Conservation (phyloP, 2,329 filamentous ascomycete species). For the Periconia macrospinosa region DNA sequence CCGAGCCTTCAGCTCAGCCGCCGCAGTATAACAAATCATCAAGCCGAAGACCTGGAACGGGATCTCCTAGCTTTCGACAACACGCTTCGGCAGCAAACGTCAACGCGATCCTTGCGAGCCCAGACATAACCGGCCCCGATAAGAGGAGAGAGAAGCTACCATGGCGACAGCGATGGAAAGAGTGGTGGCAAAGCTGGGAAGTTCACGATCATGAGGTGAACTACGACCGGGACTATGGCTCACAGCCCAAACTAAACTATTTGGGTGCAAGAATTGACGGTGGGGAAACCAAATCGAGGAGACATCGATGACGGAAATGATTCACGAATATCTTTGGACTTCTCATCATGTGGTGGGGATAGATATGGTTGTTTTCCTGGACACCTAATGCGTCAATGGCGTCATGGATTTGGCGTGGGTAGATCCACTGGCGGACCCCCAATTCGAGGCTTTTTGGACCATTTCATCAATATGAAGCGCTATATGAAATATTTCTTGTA, state of each 20-base stretch:
- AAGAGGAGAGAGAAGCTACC: background rate
- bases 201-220: background rate
- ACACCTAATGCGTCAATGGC: no score
- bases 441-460: no score
- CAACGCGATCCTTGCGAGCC: background rate
- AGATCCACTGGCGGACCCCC: no score
- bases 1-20: constrained; percentile 9
- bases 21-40: background rate
- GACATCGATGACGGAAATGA: background rate
- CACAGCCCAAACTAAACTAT: background rate
- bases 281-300: background rate
- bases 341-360: no score
- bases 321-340: no score
- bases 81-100: background rate
- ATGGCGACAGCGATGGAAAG: background rate
- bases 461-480: no score
- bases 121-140: background rate
- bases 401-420: no score
- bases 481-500: no score
- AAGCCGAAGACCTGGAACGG: background rate
- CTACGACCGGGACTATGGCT: background rate
- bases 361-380: no score
- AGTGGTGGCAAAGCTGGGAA: constrained; percentile 1
- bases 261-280: background rate
- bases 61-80: background rate